Base-by-base conservation (phyloP, 169 alveolate species). In the Plasmodium coatneyi region DNA sequence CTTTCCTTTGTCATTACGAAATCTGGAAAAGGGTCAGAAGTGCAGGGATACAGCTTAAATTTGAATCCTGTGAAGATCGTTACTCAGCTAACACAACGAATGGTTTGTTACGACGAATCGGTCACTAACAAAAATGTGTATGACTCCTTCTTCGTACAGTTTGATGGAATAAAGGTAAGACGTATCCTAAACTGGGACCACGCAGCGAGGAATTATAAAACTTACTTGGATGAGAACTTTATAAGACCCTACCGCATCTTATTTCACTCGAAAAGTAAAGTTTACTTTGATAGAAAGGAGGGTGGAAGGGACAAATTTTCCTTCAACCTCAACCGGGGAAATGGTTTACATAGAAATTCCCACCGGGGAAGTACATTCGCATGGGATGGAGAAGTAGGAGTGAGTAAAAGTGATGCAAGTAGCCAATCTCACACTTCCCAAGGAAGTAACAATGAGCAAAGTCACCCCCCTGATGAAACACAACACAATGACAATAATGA, bases 1-100 rank as follows among this genome's bases (percentile, higher is more conserved):
- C 71, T 89, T 41, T 89, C 94, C 32, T 56, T 89, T 80, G 79
- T 89, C 54, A 89, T 89, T 79, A 89, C 94, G 12, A 89, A 89
- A 56, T 89, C 94, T 39, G 94, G 94, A 80, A 79, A 89, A 66
- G 72, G 30, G 6, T 39, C 94, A 30, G 94, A 89, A 71, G 82
- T 89, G 71, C 94, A 89, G 39, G 94, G 94, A 25, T 89, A 89
- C 70, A 78, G 94, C 39, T 66, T 89, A 66, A 60, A 56, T 70
- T 34, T 89, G 12, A 80, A 89, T 34, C 94, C 94, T 2, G 25
- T 89, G 10, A 89, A 60, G 25, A 46, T 89, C 4, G 83, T 80
- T 16, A 89, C 79, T 19, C 66, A 89, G 71, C 41, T 89, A 72
- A 49, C 94, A 10, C 84, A 32, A 39, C 80, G 94, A 80, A 79